phyloP scores from a whole-genome alignment of 1,284 basidiomycete genomes.

The Heterobasidion annosum region DNA sequence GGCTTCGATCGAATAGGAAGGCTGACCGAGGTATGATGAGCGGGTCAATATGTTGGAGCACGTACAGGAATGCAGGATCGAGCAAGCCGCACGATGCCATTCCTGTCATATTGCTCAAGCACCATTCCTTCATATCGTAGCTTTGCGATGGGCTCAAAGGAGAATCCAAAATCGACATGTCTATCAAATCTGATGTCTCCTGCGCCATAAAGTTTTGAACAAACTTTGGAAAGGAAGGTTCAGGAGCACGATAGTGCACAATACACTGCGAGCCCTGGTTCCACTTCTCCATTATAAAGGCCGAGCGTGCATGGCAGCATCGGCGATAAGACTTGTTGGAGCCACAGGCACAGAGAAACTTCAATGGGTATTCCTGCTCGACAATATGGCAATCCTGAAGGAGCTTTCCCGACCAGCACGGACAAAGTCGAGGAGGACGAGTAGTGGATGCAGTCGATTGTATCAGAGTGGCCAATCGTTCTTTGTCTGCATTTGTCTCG shows the following conservation, averaged over 20 bases:
- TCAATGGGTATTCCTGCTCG: background rate
- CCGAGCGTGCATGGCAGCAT: background rate
- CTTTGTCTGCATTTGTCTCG: background rate
- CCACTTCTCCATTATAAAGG: background rate
- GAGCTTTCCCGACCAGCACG: background rate
- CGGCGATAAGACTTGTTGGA: background rate
- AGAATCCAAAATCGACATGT: no score
- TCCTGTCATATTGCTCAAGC: background rate
- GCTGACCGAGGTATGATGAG: background rate
- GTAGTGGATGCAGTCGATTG: background rate
- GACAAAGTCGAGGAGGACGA: background rate
- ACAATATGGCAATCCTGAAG: background rate
- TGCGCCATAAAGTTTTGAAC: no score
- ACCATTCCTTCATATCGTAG: no score
- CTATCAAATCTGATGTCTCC: background rate
- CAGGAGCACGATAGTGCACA: background rate
- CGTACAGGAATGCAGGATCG: background rate
- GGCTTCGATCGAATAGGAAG: background rate
- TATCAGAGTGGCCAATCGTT: background rate
- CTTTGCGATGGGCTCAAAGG: no score
- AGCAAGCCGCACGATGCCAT: background rate
- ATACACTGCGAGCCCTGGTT: background rate
- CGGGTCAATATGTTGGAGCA: background rate
- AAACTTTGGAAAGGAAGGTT: no score
- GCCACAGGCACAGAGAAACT: background rate